phyloP scores from a whole-genome alignment of 2,329 filamentous ascomycete species.

The Trichoderma atrobrunneum region DNA sequence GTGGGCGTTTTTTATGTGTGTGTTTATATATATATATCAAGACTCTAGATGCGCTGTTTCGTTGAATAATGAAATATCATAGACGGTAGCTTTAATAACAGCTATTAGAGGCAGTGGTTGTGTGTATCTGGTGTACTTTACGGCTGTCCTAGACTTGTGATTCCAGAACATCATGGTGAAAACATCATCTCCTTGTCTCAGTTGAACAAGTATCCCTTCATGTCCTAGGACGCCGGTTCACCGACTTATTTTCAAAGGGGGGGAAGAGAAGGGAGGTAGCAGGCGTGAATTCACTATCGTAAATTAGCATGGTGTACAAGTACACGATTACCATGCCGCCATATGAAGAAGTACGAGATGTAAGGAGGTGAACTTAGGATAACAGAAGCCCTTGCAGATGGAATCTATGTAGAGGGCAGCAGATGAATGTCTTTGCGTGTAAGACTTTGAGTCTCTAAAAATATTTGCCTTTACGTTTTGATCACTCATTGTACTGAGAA shows the following conservation, averaged over 20 bases:
- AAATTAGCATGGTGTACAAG: background rate
- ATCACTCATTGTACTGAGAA: background rate
- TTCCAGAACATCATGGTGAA: background rate
- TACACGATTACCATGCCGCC: background rate
- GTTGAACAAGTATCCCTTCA: background rate
- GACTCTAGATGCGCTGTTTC: background rate
- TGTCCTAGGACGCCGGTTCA: background rate
- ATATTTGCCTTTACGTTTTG: background rate
- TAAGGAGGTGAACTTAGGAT: background rate
- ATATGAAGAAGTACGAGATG: background rate
- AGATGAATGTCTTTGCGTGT: background rate
- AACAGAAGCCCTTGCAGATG: background rate
- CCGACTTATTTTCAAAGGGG: background rate
- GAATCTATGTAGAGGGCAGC: background rate
- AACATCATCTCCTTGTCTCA: background rate
- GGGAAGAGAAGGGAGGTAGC: background rate
- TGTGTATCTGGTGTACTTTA: background rate
- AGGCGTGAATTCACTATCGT: background rate
- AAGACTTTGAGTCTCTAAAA: background rate
- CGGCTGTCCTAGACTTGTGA: background rate
- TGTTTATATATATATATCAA: background rate
- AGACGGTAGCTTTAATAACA: background rate
- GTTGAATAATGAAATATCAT: background rate
- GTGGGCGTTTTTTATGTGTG: constrained; percentile 40
- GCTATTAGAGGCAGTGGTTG: background rate